Evolutionary conservation across 192 early-diverging fungal species (phyloP), one percentile per base, ranked within the genome.

Genomic region (Coemansia sp.): DNA sequence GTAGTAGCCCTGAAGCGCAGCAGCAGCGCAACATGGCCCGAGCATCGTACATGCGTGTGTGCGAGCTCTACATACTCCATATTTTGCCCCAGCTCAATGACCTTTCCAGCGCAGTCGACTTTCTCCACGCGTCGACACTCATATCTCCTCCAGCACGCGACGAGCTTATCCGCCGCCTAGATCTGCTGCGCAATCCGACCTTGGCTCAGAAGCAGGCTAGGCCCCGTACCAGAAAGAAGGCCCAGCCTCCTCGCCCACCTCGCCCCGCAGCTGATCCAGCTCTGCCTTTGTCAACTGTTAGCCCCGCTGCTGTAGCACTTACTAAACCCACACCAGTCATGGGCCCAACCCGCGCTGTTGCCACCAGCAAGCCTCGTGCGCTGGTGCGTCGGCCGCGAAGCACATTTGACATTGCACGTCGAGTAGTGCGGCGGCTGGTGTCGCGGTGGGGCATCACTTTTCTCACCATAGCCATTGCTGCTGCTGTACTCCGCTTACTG

Each of bases 11-110:
- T 3, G 58, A 39, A 39, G 62, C 63, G 10, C 66, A 69, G 35
- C 75, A 70, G 47, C 75, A 68, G 60, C 65, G 59, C 17, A 77
- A 59, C 33, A 76, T 77, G 74, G 75, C 64, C 16, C 66, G 69
- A 72, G 80, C 80, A 7, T 83, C 80, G 42, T 83, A 83, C 26
- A 30, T 78, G 61, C 80, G 80, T 2, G 80, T 83, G 38, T 78
- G 76, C 63, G 80, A 83, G 64, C 73, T 83, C 42, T 83, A 78
- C 52, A 74, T 68, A 35, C 69, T 83, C 49, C 80, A 83, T 44
- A 75, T 83, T 3, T 59, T 83, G 63, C 80, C 80, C 14, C 80
- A 78, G 69, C 64, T 77, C 39, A 63, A 55, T 49, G 80, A 83
- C 49, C 64, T 83, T 59, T 17, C 46, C 10, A 75, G 72, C 58